Base-by-base conservation (phyloP, 1,284 basidiomycete genomes). In the Takashimella koratensis region DNA sequence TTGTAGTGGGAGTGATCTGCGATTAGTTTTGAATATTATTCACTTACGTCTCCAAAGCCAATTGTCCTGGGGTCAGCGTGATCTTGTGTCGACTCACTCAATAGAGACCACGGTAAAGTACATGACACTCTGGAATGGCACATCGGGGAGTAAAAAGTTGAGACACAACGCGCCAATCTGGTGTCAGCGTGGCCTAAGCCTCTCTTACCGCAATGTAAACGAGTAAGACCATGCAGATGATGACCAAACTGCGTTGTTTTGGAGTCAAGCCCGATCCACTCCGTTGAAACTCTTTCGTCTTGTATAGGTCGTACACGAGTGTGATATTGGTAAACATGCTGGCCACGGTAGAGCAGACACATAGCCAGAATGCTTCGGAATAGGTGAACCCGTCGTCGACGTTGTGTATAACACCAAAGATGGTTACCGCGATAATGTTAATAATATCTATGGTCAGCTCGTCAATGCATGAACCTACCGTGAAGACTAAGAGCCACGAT, bases 301-400 rank as follows among this genome's bases (percentile, higher is more conserved):
- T 73, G 4, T 81, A 51, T 41, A 83, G 76, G 63, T 92, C 89
- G 50, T 79, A 70, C 10, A 88, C 78, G 2, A 93, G 76, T 0
- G 84, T 87, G 43, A 85, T 57, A 60, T 89, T 92, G 11, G 85
- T 86, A 49, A 84, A 71, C 0, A 82, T 74, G 0, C 86, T 87
- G 0, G 82, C 82, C 12, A 83, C 77, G 0, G 88, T 91, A 0
- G 86, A 86, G 60, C 86, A 88, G 6, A 89, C 76, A 0, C 85
- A 87, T 75, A 88, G 82, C 88, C 88, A 93, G 67, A 85, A 92
- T 0, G 87, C 80, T 64, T 86, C 81, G 1, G 84, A 60, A 43
- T 72, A 67, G 19, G 85, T 84, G 70, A 86, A 87, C 0, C 83
- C 86, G 50, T 86, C 85, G 61, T 85, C 79, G 51, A 82, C 80